Base-by-base conservation (phyloP, 371 early-diverging fungal genomes). In the Mucor saturninus region DNA sequence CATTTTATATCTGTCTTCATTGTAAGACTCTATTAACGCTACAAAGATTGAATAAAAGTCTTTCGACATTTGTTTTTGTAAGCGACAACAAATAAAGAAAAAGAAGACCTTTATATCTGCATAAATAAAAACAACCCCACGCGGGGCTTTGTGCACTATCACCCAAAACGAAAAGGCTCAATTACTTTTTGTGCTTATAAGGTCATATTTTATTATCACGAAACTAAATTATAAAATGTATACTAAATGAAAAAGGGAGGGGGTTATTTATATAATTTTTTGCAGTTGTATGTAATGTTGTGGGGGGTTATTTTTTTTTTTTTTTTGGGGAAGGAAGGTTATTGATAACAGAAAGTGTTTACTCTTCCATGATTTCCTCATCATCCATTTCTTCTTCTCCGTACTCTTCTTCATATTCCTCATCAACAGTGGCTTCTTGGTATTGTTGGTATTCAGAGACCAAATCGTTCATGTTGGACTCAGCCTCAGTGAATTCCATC, bases 391-490 rank as follows among this genome's bases (percentile, higher is more conserved):
- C 67, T 38, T 54, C 59, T 21, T 65, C 59, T 32, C 52, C 53
- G 9, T 61, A 54, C 39, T 66, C 61, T n/a, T 63, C 68, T 31
- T 85, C 81, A 5, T 62, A 60, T 45, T 84, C 88, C 53, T 90
- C 91, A 57, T 91, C 91, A 50, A 86, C 81, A 31, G 91, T 86
- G 31, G 92, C 93, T 68, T 91, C 95, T 83, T 96, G 96, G 83
- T 98, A 97, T 82, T 98, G 99, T 79, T 96, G 97, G 83, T 98
- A 98, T 79, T 98, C 99, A 66, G 93, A 94, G 7, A 96, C 91
- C 61, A 98, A 80, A 77, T 98, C 99, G 80, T 93, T 91, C 95
- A 94, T 94, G 86, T 94, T 95, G 76, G 91, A 91, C 73, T 95
- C 95, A 35, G 84, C 75, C 75, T 96, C 97, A 64, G 93, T 92